Percentiles rank a stretch among this genome's conserved stretches.
Evolutionary conservation across 1,139 yeast genomes (phyloP).

Genomic region (Pneumocystis jirovecii): DNA sequence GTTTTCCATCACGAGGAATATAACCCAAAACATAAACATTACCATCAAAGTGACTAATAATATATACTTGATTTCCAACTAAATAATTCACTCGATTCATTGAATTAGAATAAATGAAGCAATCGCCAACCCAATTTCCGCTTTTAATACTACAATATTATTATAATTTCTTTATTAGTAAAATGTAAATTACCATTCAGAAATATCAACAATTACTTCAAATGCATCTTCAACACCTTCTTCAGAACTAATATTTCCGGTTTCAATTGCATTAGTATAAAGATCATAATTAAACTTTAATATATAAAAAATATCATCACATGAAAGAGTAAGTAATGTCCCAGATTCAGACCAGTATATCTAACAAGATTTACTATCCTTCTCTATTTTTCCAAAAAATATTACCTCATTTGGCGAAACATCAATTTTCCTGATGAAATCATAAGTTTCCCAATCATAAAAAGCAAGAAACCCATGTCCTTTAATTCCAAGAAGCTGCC

Average conservation of each 20-base stretch:
- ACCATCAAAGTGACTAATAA: conserved; percentile 84
- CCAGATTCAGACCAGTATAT: conserved; percentile 92
- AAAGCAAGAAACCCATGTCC: conserved; percentile 57
- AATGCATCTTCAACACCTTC: conserved; percentile 82
- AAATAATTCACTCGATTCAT: conserved; percentile 83
- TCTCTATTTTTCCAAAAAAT: not conserved
- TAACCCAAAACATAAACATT: conserved; percentile 79
- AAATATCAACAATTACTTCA: conserved; percentile 68
- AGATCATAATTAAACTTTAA: conserved; percentile 55
- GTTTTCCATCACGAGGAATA: conserved; percentile 73
- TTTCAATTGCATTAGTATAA: conserved; percentile 48
- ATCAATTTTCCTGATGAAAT: conserved; percentile 66
- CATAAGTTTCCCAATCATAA: conserved; percentile 87
- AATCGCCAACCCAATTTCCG: conserved; percentile 96
- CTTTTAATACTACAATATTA: conserved; percentile 41
- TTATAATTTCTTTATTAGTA: not conserved
- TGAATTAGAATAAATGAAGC: conserved; percentile 73
- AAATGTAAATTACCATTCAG: conserved; percentile 30
- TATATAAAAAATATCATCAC: conserved; percentile 68
- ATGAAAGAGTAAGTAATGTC: conserved; percentile 63
- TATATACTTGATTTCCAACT: conserved; percentile 87
- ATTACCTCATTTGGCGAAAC: conserved; percentile 36
- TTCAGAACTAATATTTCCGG: conserved; percentile 44
- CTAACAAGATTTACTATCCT: conserved; percentile 30
- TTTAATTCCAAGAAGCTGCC: conserved; percentile 70